A percentile compares a stretch with the other conserved stretches of the same genome.
These are phyloP conservation scores for Pythium aquatile DNA, from an alignment of 352 stramenopile genomes.

Conservation along the genomic window DNA sequence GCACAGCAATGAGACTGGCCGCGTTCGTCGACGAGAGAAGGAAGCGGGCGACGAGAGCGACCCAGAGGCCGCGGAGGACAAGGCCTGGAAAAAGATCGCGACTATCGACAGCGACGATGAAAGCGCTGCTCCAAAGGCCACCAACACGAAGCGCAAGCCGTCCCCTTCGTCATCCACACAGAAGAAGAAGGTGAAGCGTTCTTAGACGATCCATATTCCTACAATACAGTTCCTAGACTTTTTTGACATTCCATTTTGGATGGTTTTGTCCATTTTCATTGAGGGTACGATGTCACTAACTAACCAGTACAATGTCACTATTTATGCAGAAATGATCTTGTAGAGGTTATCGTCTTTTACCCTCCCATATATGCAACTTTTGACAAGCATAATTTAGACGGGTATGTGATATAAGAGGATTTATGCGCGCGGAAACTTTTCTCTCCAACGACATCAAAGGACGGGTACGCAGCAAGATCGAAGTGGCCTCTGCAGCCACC, in stretches of 20 bases:
- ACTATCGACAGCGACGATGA: constrained; percentile 56
- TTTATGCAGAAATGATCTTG: not conserved
- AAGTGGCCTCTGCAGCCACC: not conserved
- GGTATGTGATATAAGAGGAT: constrained; percentile 1
- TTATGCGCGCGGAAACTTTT: constrained; percentile 27
- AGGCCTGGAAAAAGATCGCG: constrained; percentile 63
- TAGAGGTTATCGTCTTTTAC: not conserved
- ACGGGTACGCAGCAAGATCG: constrained; percentile 1
- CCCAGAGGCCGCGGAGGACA: constrained; percentile 58
- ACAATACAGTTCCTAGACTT: constrained; percentile 11
- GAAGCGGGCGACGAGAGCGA: constrained; percentile 46
- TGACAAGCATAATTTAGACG: not conserved
- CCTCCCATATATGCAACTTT: not conserved
- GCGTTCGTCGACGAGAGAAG: constrained; percentile 21
- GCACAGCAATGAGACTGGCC: constrained; percentile 25
- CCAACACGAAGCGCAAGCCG: constrained; percentile 36
- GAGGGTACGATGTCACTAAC: not conserved
- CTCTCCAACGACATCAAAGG: constrained; percentile 17
- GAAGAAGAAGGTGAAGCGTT: constrained; percentile 38
- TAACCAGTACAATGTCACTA: too few relatives aligned
- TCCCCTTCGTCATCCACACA: constrained; percentile 26
- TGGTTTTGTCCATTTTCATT: not conserved
- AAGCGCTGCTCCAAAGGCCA: constrained; percentile 6
- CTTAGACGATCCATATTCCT: constrained; percentile 17
- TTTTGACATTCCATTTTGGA: not conserved